Base-by-base conservation (phyloP, 768 basidiomycete genomes). In the Macrolepiota fuliginosa region DNA sequence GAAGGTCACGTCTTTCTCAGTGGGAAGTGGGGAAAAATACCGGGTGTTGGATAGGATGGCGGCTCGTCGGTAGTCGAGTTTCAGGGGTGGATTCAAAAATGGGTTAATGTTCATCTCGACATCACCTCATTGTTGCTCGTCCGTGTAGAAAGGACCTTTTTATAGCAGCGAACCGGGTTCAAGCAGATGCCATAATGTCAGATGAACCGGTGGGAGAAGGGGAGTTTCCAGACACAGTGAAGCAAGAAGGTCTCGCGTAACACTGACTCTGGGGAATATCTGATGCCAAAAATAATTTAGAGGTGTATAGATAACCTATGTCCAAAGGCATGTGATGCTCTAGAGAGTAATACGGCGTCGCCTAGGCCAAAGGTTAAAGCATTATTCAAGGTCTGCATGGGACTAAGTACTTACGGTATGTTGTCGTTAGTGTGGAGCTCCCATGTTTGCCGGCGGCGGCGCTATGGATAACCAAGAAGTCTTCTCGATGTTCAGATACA, bases 401-500 rank as follows among this genome's bases (percentile, higher is more conserved):
- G 7, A n/a, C 42, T 2, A 17, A 12, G 39, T 12, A n/a, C 17
- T 45, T 45, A 19, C 17, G 42, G 7, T 45, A 45, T 45, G 10
- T 19, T 9, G 42, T 45, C n/a, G n/a, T 45, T 17, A n/a, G 4
- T 11, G 37, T 54, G 53, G 37, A 54, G 36, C n/a, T n/a, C 52
- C 36, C 36, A 54, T 15, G 29, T n/a, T 54, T 54, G 53, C 53
- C 53, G 53, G 22, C 50, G 50, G 50, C 53, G 37, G 36, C 36
- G 36, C 53, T 19, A 45, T 17, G 15, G 42, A 45, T 17, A 45
- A 15, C n/a, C 42, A n/a, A 12, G 22, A 39, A 39, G 19, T 11
- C 53, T 4, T 39, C 36, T 22, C 17, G 37, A 39, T 39, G 22
- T 19, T 19, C 17, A 15, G 22, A 39, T 37, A 36, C 19, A 17